Percentiles rank a stretch among this genome's conserved stretches.
Evolutionary conservation across 345 rosid species (phyloP).

Genomic region (Ricinus communis): DNA sequence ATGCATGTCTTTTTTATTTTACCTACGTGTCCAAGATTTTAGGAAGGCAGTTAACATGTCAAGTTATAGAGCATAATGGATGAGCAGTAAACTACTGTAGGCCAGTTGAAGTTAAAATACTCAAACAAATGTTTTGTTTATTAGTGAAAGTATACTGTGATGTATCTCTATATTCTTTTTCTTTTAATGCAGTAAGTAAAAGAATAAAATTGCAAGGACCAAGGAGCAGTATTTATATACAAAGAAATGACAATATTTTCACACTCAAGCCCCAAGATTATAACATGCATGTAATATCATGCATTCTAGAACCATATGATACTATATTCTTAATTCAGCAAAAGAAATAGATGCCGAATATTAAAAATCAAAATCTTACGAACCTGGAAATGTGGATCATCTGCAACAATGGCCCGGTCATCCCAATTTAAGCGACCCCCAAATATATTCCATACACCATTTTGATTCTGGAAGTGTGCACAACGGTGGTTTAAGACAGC

Average conservation of each 20-base stretch:
- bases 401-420: conserved; percentile 87
- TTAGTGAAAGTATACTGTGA: background rate
- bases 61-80: background rate
- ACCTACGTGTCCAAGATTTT: background rate
- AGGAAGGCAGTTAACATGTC: background rate
- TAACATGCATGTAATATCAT: background rate
- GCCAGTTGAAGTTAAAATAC: background rate
- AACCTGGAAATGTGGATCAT: conserved; percentile 99
- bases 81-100: background rate
- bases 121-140: background rate
- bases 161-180: background rate
- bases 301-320: background rate
- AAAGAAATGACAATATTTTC: background rate
- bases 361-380: conserved; percentile 9
- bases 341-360: conserved; percentile 9
- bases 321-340: conserved; percentile 4
- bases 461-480: conserved; percentile 79
- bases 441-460: conserved; percentile 90
- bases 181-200: background rate
- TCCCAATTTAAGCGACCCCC: conserved; percentile 97
- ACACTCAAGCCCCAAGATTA: background rate
- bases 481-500: conserved; percentile 95
- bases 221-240: background rate
- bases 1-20: background rate
- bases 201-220: background rate